A percentile compares a stretch with the other conserved stretches of the same genome.
These are phyloP conservation scores for Boletus insuetus DNA, from an alignment of 768 basidiomycete species.

Conservation along the genomic window DNA sequence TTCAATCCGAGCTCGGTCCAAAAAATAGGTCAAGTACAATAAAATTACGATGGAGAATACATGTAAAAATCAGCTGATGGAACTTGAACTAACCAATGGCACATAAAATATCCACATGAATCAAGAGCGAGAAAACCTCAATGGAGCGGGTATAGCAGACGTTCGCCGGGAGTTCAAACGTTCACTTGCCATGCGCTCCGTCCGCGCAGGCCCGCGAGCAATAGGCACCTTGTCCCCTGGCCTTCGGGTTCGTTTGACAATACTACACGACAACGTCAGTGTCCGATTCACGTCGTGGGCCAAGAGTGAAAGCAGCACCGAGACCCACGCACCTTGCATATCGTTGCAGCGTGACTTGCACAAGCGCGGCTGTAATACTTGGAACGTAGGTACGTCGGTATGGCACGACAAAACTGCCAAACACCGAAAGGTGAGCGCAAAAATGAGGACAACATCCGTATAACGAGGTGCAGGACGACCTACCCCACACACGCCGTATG, in stretches of 20 bases:
- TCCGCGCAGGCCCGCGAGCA: constrained; percentile 30
- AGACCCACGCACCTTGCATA: constrained; percentile 21
- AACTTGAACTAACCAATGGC: no score
- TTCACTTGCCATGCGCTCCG: constrained; percentile 12
- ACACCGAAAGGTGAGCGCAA: background rate
- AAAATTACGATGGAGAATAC: background rate
- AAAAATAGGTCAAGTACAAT: background rate
- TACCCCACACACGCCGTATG: constrained; percentile 24
- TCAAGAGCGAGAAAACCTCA: background rate
- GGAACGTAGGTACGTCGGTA: constrained; percentile 52
- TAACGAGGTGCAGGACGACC: background rate
- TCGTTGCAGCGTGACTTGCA: constrained; percentile 40
- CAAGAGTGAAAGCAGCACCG: background rate
- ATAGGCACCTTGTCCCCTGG: constrained; percentile 13
- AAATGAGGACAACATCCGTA: background rate
- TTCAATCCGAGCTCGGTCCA: no score
- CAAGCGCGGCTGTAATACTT: constrained; percentile 63
- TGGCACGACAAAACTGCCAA: constrained; percentile 47
- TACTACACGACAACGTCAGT: constrained; percentile 11
- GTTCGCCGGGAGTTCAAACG: background rate
- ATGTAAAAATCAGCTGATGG: background rate
- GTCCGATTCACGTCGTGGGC: background rate
- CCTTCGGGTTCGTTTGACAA: constrained; percentile 21
- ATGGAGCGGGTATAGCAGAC: no score
- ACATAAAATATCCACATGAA: background rate